Conservation (phyloP, 2,329 filamentous ascomycete genomes). For the Neurospora sp. region DNA sequence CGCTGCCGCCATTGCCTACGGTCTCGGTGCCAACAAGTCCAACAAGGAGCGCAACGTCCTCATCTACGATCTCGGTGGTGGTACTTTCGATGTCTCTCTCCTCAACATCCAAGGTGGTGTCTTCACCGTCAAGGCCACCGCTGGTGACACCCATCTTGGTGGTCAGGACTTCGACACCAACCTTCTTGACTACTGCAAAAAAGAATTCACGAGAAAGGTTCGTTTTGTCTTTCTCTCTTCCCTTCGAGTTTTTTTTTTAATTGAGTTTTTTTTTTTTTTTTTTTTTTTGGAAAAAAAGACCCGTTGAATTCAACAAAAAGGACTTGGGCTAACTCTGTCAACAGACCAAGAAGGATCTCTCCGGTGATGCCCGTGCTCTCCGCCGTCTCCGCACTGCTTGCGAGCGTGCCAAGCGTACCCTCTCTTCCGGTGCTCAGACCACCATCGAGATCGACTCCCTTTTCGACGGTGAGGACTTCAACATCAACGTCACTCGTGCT, state of each 20-base stretch:
- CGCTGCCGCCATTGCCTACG: conserved; percentile 95
- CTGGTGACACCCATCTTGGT: conserved; percentile 93
- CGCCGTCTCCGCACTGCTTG: conserved; percentile 94
- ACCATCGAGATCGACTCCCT: conserved; percentile 98
- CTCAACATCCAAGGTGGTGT: conserved; percentile 98
- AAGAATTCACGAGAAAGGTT: conserved; percentile 52
- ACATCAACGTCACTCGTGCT: conserved; percentile 92
- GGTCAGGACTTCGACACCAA: conserved; percentile 95
- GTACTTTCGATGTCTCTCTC: conserved; percentile 99
- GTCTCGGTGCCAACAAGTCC: conserved; percentile 88
- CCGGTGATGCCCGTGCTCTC: conserved; percentile 79
- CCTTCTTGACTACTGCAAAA: conserved; percentile 92
- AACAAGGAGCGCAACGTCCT: conserved; percentile 98
- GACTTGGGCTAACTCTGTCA: conserved; percentile 26
- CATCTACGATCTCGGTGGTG: conserved; percentile 99
- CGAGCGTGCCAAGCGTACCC: conserved; percentile 98
- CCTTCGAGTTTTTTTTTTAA: no score
- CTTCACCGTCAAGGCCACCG: conserved; percentile 97
- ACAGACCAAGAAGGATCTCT: conserved; percentile 39
- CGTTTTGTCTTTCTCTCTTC: no score
- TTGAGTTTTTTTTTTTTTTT: no score
- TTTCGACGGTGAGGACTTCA: conserved; percentile 96
- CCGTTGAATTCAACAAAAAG: no score
- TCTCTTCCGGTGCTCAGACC: conserved; percentile 94
- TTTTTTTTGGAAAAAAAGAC: no score